Percentiles rank a stretch among this genome's conserved stretches.
These are phyloP conservation scores for Meyerozyma athensensis DNA, from an alignment of 1,139 yeast species.

Conservation along the genomic window DNA sequence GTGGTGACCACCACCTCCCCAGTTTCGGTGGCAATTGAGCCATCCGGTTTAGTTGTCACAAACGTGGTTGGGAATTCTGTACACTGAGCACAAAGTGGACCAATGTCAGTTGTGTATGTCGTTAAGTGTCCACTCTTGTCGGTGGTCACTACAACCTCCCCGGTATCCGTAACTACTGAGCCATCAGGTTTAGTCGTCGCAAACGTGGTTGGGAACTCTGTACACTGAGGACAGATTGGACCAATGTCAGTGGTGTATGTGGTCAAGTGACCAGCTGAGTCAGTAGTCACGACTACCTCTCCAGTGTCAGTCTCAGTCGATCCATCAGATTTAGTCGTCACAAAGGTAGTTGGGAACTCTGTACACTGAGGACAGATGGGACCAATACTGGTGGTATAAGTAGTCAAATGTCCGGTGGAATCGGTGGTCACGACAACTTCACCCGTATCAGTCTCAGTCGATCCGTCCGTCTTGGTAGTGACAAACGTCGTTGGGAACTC, in stretches of 20 bases:
- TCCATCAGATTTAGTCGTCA: slow-evolving; percentile 3
- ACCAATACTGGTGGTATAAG: neutral
- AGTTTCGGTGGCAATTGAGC: slow-evolving; percentile 2
- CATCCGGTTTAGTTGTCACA: slow-evolving; percentile 3
- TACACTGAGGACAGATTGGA: neutral
- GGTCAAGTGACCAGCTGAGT: neutral
- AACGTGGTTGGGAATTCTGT: neutral
- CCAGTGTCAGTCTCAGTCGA: slow-evolving; percentile 4
- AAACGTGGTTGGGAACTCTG: slow-evolving; percentile 2
- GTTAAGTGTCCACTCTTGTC: neutral
- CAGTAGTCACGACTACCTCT: slow-evolving; percentile 1
- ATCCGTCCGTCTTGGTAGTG: slow-evolving; percentile 5
- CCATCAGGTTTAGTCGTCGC: neutral
- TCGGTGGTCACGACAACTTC: slow-evolving; percentile 3
- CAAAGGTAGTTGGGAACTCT: slow-evolving; percentile 4
- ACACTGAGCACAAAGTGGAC: neutral
- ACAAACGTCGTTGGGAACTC: slow-evolving; percentile 3
- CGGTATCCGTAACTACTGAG: neutral
- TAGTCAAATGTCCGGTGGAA: slow-evolving; percentile 1
- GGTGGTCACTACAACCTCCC: neutral
- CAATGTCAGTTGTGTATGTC: neutral
- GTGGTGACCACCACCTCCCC: slow-evolving; percentile 4
- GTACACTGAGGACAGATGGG: slow-evolving; percentile 1
- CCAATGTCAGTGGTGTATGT: neutral
- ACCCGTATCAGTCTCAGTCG: slow-evolving; percentile 3